Conservation (phyloP, 176 grass and related monocot species). For the Melocanna baccifera region DNA sequence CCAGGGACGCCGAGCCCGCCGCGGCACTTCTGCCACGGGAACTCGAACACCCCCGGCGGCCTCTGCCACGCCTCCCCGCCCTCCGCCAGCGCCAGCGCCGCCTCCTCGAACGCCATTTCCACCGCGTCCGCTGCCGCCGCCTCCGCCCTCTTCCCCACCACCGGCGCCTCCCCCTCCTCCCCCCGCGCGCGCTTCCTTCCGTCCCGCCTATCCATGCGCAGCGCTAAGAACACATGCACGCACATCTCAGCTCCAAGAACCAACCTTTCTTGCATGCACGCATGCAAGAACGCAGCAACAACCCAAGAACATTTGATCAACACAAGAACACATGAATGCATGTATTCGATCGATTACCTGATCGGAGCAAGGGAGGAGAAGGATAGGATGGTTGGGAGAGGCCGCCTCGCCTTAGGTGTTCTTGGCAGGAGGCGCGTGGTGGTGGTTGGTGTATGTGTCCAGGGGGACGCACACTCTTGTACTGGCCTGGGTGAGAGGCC, state of each 20-base stretch:
- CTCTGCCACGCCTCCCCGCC: constrained; percentile 7
- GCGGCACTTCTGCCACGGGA: constrained; percentile 51
- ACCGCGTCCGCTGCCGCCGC: background rate
- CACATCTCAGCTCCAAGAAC: constrained; percentile 29
- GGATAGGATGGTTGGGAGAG: background rate
- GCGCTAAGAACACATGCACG: constrained; percentile 5
- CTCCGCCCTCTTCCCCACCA: background rate
- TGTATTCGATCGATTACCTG: constrained; percentile 30
- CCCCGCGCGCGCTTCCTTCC: constrained; percentile 29
- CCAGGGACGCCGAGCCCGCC: constrained; percentile 24
- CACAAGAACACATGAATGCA: background rate
- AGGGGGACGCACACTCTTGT: background rate
- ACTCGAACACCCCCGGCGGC: constrained; percentile 72
- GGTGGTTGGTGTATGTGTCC: constrained; percentile 30
- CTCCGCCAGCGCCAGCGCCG: background rate
- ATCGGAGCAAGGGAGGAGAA: background rate
- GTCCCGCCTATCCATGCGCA: constrained; percentile 40
- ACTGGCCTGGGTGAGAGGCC: constrained; percentile 1
- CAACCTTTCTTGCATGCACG: constrained; percentile 18
- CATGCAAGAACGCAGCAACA: background rate
- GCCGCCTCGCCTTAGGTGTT: constrained; percentile 16
- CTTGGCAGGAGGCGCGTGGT: background rate
- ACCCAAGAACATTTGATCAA: background rate
- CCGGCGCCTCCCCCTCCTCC: constrained; percentile 19
- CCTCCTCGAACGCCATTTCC: constrained; percentile 6